phyloP scores from a whole-genome alignment of 768 basidiomycete species.

The Infundibulicybe gibba region DNA sequence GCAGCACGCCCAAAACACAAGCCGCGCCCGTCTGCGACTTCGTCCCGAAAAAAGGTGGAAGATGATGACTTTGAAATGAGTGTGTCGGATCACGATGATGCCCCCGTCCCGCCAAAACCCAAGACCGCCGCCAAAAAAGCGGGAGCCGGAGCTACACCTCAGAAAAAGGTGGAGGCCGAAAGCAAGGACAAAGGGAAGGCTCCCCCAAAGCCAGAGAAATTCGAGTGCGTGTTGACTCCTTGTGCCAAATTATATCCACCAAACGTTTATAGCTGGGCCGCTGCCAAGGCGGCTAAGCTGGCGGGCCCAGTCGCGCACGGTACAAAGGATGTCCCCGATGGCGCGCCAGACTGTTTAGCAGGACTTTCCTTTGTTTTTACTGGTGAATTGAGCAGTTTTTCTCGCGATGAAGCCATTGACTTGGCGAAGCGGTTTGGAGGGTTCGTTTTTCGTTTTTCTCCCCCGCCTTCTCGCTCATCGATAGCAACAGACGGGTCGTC shows the following conservation, averaged over 20 bases:
- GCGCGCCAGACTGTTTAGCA: constrained; percentile 67
- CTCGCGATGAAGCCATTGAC: constrained; percentile 83
- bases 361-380: constrained; percentile 95
- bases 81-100: constrained; percentile 12
- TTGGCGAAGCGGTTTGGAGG: constrained; percentile 92
- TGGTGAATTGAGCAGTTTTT: constrained; percentile 83
- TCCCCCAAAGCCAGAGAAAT: constrained; percentile 9
- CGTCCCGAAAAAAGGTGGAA: constrained; percentile 15
- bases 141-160: constrained; percentile 4
- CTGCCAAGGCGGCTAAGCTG: constrained; percentile 53
- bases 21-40: constrained; percentile 7
- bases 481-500: constrained; percentile 66
- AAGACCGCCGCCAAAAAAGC: constrained; percentile 1
- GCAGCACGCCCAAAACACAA: constrained; percentile 16
- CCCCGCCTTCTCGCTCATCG: constrained; percentile 1
- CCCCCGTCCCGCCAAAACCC: constrained; percentile 8
- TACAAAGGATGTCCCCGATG: constrained; percentile 70
- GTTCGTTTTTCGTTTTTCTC: constrained; percentile 42
- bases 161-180: constrained; percentile 2
- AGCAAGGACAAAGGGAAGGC: constrained; percentile 8
- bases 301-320: constrained; percentile 65
- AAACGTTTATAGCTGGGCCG: constrained; percentile 31
- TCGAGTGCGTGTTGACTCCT: constrained; percentile 16
- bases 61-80: constrained; percentile 24
- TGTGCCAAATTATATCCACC: neutral